phyloP scores from a whole-genome alignment of 1,284 basidiomycete species.

The Ustilago nuda region DNA sequence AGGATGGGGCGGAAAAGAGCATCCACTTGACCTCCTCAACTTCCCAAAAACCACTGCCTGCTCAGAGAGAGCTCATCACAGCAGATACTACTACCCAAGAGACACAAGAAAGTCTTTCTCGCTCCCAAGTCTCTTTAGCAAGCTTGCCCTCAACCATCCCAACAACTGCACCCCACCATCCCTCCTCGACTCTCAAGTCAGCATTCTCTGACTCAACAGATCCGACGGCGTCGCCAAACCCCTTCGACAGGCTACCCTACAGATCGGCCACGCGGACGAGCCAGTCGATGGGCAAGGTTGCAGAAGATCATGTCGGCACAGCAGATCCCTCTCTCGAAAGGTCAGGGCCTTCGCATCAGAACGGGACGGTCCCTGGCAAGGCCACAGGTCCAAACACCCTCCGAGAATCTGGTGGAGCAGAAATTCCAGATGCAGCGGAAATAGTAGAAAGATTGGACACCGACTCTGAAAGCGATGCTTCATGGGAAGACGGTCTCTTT shows the following conservation, averaged over 20 bases:
- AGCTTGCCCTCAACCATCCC: background rate
- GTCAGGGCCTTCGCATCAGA: background rate
- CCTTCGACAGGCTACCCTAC: background rate
- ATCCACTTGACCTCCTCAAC: background rate
- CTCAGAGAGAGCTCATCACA: background rate
- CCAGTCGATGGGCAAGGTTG: background rate
- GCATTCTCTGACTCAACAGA: slow-evolving; percentile 5
- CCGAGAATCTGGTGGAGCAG: background rate
- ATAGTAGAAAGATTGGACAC: background rate
- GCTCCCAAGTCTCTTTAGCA: background rate
- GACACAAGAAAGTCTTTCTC: background rate
- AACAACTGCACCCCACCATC: background rate
- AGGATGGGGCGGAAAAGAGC: background rate
- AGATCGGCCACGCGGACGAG: background rate
- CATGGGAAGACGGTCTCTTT: background rate
- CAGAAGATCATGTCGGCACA: background rate
- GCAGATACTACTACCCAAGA: background rate
- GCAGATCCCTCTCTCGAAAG: background rate
- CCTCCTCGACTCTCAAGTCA: background rate
- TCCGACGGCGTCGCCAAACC: background rate
- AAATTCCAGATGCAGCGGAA: background rate
- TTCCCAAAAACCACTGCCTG: background rate
- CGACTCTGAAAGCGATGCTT: background rate
- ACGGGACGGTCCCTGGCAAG: background rate
- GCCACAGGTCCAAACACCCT: background rate